Base-by-base conservation (phyloP, 768 basidiomycete species). In the Kwoniella shandongensis region DNA sequence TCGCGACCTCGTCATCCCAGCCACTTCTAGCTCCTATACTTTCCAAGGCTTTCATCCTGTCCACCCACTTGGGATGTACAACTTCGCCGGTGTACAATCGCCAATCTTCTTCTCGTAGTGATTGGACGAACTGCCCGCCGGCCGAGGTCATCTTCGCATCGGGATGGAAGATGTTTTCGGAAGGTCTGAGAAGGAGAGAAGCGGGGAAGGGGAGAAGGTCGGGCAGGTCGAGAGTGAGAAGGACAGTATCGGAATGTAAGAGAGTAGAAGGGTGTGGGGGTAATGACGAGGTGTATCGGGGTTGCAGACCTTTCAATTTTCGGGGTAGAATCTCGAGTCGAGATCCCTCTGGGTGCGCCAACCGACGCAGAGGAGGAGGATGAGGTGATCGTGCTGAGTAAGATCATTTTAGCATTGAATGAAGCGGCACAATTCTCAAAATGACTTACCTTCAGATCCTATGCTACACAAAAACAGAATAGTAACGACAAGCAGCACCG, bases 151-250 rank as follows among this genome's bases (percentile, higher is more conserved):
- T 81, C 39, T 85, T 83, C 1, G 89, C 89, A 50, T 86, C 83
- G 40, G 88, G 85, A 69, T 90, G 88, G 48, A 91, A 79, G 59
- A 91, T 83, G 61, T 88, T 79, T 61, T 86, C 83, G 70, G 88
- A 89, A 7, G 89, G 89, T 17, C 83, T 83, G 46, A 91, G 80
- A 67, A 90, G 86, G 42, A 91, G 81, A 69, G 86, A 79, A 69
- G 85, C 87, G 25, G 80, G 82, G 39, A 86, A 81, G 61, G 81
- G 81, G 65, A 86, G 57, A 8, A 64, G 86, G 10, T 84, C 86
- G 40, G 84, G 69, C 25, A 68, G 59, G 41, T 54, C 80, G 48
- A 89, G 77, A 26, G 82, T 83, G 48, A 89, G 81, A 25, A 88
- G 83, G 73, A 88, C 84, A 10, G 84, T 83, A 72, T 89, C 88